phyloP scores from a whole-genome alignment of 352 stramenopile species.

The Globisporangium cylindrosporum region DNA sequence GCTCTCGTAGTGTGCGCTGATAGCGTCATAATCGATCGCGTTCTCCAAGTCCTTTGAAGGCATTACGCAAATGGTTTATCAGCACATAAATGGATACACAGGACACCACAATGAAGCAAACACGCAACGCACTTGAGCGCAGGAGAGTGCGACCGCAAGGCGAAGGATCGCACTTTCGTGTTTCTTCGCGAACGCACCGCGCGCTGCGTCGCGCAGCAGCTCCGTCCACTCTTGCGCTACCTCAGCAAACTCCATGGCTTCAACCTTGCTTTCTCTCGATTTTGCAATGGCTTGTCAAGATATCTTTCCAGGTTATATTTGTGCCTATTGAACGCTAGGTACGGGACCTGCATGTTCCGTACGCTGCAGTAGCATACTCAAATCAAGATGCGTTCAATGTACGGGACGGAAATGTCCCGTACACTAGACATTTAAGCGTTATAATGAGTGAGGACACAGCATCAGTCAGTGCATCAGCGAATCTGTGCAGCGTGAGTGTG shows the following conservation, averaged over 20 bases:
- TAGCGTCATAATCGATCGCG: conserved; percentile 8
- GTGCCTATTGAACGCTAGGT: no score
- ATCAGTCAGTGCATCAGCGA: no score
- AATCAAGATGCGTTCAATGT: neutral
- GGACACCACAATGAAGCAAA: neutral
- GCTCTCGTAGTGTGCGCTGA: conserved; percentile 10
- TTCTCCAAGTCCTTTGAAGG: conserved; percentile 5
- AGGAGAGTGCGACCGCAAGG: conserved; percentile 33
- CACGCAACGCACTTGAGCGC: conserved; percentile 1
- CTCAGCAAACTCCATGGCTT: conserved; percentile 23
- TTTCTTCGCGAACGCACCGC: conserved; percentile 23
- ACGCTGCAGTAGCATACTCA: neutral
- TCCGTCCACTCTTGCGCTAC: conserved; percentile 40
- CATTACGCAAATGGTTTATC: neutral
- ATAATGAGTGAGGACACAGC: no score
- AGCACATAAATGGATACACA: neutral
- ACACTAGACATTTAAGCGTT: neutral
- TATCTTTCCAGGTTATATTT: neutral
- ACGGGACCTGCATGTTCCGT: no score
- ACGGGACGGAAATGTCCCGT: neutral
- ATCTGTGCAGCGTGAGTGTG: conserved; percentile 27
- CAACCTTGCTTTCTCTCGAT: neutral
- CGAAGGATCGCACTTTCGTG: conserved; percentile 29
- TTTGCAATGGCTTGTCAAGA: neutral
- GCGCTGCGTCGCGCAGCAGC: conserved; percentile 29